phyloP scores from a whole-genome alignment of 768 basidiomycete species.

The Pleurotus platypus region DNA sequence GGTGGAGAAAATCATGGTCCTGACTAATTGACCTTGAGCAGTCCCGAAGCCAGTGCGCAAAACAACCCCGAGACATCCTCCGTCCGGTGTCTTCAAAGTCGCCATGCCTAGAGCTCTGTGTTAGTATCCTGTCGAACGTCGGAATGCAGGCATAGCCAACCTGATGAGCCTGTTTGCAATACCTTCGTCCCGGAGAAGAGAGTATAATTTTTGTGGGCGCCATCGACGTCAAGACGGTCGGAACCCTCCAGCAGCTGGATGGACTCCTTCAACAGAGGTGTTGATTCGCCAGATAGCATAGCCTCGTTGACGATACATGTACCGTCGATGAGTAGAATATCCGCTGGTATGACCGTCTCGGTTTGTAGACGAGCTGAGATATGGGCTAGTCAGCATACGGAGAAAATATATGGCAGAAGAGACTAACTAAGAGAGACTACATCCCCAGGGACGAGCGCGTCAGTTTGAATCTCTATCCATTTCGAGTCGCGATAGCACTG shows the following conservation, averaged over 20 bases:
- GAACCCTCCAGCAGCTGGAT: slow-evolving; percentile 75
- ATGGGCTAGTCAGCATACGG: not conserved
- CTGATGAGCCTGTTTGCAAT: slow-evolving; percentile 69
- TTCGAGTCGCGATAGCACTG: slow-evolving; percentile 73
- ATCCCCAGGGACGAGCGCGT: slow-evolving; percentile 89
- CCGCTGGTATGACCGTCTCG: slow-evolving; percentile 90
- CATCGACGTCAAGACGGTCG: slow-evolving; percentile 83
- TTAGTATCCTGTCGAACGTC: not conserved
- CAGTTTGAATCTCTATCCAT: slow-evolving; percentile 81
- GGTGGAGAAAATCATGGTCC: slow-evolving; percentile 99
- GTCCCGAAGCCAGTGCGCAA: slow-evolving; percentile 97
- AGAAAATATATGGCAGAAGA: not conserved
- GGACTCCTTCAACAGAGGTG: slow-evolving; percentile 93
- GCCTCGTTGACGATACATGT: slow-evolving; percentile 98
- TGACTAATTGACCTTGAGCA: slow-evolving; percentile 92
- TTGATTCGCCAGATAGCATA: slow-evolving; percentile 98
- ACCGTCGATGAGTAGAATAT: slow-evolving; percentile 88
- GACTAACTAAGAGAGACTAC: slow-evolving; percentile 69
- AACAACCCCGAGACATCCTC: slow-evolving; percentile 89
- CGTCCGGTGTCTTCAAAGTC: slow-evolving; percentile 72
- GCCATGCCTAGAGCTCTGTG: not conserved
- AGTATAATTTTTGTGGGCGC: slow-evolving; percentile 80
- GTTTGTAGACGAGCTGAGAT: slow-evolving; percentile 56
- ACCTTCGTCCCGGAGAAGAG: slow-evolving; percentile 98
- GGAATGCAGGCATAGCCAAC: slow-evolving; percentile 20